Base-by-base conservation (phyloP, 495 filamentous ascomycete species). In the Hypoxylon fuscum region DNA sequence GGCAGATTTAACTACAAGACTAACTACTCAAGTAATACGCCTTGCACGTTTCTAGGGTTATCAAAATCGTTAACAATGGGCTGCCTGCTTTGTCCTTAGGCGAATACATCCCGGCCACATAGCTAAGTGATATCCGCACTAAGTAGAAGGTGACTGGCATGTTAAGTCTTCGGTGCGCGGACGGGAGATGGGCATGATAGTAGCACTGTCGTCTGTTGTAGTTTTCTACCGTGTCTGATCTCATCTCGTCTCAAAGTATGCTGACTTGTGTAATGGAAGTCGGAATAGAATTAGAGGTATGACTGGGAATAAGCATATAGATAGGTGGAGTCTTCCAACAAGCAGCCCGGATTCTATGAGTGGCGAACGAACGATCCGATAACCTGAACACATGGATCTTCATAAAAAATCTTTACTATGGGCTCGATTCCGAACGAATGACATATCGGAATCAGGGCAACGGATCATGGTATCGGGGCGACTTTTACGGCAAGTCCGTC, bases 401-500 rank as follows among this genome's bases (percentile, higher is more conserved):
- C 6, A 37, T 37, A 25, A 23, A 43, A 18, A 41, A 21, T 41
- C 18, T 41, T 41, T 8, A 43, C 20, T 25, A 21, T 25, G 41
- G 41, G 8, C 8, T 27, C 25, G 25, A 27, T 4, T 27, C 8
- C 25, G 32, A 46, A 47, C 11, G 21, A 31, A 10, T 34, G 43
- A 23, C 42, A 23, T 44, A 23, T 29, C 35, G 27, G 31, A 50
- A 32, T 11, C 17, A 35, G 12, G 34, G 25, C 40, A 47, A 54
- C 41, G 42, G 45, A 15, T 32, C 20, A 44, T n/a, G 45, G 55
- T 20, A 20, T 31, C 50, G 50, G 35, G 29, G 43, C 46, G 35
- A 51, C 40, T 31, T 44, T 50, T 35, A 55, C 31, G 55, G 45
- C 38, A 27, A 55, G 17, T 49, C 35, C 42, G 61, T 54, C 15